Evolutionary conservation across 225 moss, liverwort and hornwort species (phyloP), one percentile per base, ranked within the genome.

Genomic region (Takakia lepidozioides): DNA sequence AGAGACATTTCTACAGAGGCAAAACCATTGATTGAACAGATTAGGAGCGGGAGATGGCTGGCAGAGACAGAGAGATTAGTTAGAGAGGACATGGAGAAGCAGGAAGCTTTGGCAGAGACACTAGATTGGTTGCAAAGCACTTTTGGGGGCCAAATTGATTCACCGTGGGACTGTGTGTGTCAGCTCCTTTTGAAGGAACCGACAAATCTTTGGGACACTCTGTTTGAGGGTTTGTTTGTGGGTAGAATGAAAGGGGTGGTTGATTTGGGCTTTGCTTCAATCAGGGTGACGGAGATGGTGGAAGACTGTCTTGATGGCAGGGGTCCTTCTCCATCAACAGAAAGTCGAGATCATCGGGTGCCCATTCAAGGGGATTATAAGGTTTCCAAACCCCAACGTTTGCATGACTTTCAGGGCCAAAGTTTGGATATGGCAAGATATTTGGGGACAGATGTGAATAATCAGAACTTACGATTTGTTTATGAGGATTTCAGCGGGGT

Each of bases 121-220:
- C 63, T 86, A 46, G 79, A 82, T 14, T 95, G 89, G 89, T 45
- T 95, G 45, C 74, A 78, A 50, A 76, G 82, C 39, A 82, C 80
- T 19, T 95, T 89, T 25, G 93, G 93, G 45, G 73, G 67, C 39
- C 50, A 71, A n/a, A 72, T 89, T 23, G 93, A 95, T 22, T 86
- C 86, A 44, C 84, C 93, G 8, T 95, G 93, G 93, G 84, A 95
- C 38, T 86, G 86, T 64, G 64, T 84, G 0, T 95, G 93, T 36
- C 81, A 84, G 52, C 86, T 95, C 49, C 76, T 95, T 46, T 59
- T 95, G 30, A 80, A 75, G 55, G 74, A 69, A 42, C 86, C 93
- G 0, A 82, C 64, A 22, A 89, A 84, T 60, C 46, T 95, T 50
- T 95, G 93, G 93, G 84, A 89, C 34, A 74, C 61, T 3, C 58